Base-by-base conservation (phyloP, 352 stramenopile species). In the Globisporangium radiosum region DNA sequence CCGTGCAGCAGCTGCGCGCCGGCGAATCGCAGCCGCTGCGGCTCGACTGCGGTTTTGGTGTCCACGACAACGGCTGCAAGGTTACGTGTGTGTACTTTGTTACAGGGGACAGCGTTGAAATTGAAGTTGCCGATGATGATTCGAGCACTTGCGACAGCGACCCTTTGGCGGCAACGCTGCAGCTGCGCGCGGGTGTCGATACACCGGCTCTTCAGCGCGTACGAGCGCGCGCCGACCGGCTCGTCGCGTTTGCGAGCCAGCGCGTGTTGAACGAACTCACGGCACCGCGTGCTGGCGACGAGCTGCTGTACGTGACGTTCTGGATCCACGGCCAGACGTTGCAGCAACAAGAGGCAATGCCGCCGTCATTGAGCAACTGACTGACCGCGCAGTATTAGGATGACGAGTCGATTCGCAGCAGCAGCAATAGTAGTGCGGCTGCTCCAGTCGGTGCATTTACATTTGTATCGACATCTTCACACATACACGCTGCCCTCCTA, bases 21-120 rank as follows among this genome's bases (percentile, higher is more conserved):
- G 73, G 76, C 10, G 69, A 88, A 3, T 17, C 57, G 42, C 85
- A 94, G 54, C 65, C 63, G 15, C 54, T 88, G 55, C 81, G 82
- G 1, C 54, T 92, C 1, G 82, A 94, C 71, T 91, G 85, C 36
- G 82, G 82, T 7, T 25, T 40, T 0, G 81, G 78, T 2, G 81
- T 85, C 17, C 82, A 86, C 50, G 75, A 92, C 60, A 92, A 94
- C 57, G 81, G 81, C 19, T 85, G 87, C 59, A 88, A 90, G 51
- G 57, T 94, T 53, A 86, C 78, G 25, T 92, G 82, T 49, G 49
- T 90, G 19, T 92, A 92, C 55, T 91, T 81, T 55, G 68, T 88
- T 38, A 84, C 81, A 17, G 19, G 7, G 25, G 42, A 2, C 25
- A 42, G 7, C n/a, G 57, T 59, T 63, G 37, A 71, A 52, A 5